Conservation (phyloP, 2,329 filamentous ascomycete genomes). For the Pezicula neosporulosa region DNA sequence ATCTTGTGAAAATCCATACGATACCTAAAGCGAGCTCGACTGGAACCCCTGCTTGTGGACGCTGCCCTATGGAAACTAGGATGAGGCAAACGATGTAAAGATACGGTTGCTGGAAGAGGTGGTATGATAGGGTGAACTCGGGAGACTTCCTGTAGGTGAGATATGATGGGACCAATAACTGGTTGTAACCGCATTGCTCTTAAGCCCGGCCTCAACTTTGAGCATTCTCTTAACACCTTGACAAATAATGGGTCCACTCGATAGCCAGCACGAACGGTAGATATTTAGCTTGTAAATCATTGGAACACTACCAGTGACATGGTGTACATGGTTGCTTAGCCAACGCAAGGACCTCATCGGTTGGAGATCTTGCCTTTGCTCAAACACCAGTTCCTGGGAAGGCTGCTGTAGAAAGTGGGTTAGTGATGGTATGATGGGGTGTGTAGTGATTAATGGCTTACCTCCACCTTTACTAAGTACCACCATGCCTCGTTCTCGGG, state of each 20-base stretch:
- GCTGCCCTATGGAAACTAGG: background rate
- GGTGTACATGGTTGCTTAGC: background rate
- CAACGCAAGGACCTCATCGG: background rate
- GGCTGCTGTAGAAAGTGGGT: conserved; percentile 37
- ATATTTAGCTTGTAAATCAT: background rate
- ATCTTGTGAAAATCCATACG: no score
- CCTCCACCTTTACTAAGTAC: conserved; percentile 83
- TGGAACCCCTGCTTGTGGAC: no score
- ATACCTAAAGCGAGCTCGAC: no score
- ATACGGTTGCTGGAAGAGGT: no score
- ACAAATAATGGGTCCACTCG: no score
- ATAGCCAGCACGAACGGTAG: background rate
- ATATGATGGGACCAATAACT: no score
- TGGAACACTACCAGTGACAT: background rate
- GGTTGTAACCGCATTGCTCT: no score
- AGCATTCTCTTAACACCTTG: background rate
- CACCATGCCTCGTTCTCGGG: conserved; percentile 82
- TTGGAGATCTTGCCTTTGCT: conserved; percentile 3
- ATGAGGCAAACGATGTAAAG: no score
- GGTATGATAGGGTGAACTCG: no score
- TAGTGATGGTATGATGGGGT: no score
- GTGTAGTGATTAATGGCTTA: no score
- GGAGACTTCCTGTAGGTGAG: no score
- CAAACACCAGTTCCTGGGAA: conserved; percentile 85
- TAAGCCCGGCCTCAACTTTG: background rate